Percentiles rank a stretch among this genome's conserved stretches.
Conservation (phyloP, 2,329 filamentous ascomycete genomes). For the Claviceps paspali region DNA sequence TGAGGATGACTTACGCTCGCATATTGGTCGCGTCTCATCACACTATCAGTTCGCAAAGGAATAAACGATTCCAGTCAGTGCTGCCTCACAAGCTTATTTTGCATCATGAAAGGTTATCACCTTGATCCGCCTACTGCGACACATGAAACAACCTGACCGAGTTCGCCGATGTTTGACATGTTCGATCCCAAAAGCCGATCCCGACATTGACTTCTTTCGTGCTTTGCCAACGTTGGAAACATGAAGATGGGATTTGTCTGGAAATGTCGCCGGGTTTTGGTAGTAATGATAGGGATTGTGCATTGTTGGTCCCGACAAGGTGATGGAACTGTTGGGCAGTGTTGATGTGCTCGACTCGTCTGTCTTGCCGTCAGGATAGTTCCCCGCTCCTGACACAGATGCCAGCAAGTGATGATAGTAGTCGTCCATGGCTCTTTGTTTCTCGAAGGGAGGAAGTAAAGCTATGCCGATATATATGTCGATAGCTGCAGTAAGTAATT, state of each 20-base stretch:
- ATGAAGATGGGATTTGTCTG: conserved; percentile 33
- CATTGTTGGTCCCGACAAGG: conserved; percentile 18
- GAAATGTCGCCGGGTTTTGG: conserved; percentile 34
- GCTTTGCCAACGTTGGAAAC: conserved; percentile 31
- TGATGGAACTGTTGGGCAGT: conserved; percentile 17
- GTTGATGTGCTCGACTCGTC: conserved; percentile 25
- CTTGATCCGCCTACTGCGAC: conserved; percentile 75
- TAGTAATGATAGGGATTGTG: conserved; percentile 29
- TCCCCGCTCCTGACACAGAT: conserved; percentile 31
- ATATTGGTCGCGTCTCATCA: conserved; percentile 75
- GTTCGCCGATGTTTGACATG: conserved; percentile 88
- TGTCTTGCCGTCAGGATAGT: conserved; percentile 21
- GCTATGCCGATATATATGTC: conserved; percentile 4
- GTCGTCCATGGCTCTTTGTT: conserved; percentile 30
- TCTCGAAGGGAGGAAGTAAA: not conserved
- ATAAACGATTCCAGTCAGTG: conserved; percentile 11
- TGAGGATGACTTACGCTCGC: conserved; percentile 48
- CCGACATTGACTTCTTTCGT: conserved; percentile 31
- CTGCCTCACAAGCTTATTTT: conserved; percentile 4
- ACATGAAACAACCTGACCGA: conserved; percentile 85
- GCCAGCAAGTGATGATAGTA: conserved; percentile 41
- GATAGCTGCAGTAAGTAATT: conserved; percentile 4
- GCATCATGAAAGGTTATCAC: conserved; percentile 18
- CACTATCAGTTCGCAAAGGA: conserved; percentile 39
- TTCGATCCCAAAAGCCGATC: conserved; percentile 33